Evolutionary conservation across 441 rosid species (phyloP).

Genomic region (Macaranga tanarius): DNA sequence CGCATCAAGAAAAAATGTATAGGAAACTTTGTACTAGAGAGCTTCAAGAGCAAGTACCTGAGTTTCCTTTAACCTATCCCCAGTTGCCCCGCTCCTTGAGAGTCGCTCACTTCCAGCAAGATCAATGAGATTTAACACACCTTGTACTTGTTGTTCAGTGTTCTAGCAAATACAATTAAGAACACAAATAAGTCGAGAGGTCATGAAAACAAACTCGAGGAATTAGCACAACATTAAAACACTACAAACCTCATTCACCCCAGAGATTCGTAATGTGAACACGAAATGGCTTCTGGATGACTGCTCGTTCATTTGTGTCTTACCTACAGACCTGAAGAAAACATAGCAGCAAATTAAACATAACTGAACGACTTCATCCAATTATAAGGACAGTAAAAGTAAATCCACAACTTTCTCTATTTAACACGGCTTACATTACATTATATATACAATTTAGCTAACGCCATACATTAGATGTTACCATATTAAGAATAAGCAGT

Average conservation of each 20-base stretch:
- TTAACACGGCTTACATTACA: not conserved
- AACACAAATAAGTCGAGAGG: not conserved
- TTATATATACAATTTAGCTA: not conserved
- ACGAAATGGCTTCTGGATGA: constrained; percentile 98
- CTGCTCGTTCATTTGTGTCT: constrained; percentile 95
- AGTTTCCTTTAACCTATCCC: constrained; percentile 91
- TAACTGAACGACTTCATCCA: not conserved
- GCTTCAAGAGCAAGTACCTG: constrained; percentile 47
- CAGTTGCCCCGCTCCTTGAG: constrained; percentile 88
- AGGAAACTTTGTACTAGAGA: not conserved
- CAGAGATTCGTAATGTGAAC: constrained; percentile 84
- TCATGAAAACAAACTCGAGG: not conserved
- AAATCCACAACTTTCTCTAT: not conserved
- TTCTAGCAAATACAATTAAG: constrained; percentile 39
- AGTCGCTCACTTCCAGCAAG: constrained; percentile 97
- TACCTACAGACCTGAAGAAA: constrained; percentile 75
- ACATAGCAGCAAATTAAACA: not conserved
- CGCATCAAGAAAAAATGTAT: not conserved
- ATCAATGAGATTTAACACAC: constrained; percentile 84
- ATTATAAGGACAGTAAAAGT: not conserved
- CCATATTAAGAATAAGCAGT: not conserved
- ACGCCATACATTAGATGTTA: not conserved
- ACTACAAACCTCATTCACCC: constrained; percentile 73
- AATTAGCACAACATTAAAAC: not conserved
- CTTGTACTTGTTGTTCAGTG: constrained; percentile 95